Conservation (phyloP, 176 grass and related monocot genomes). For the Elymus sibiricus region DNA sequence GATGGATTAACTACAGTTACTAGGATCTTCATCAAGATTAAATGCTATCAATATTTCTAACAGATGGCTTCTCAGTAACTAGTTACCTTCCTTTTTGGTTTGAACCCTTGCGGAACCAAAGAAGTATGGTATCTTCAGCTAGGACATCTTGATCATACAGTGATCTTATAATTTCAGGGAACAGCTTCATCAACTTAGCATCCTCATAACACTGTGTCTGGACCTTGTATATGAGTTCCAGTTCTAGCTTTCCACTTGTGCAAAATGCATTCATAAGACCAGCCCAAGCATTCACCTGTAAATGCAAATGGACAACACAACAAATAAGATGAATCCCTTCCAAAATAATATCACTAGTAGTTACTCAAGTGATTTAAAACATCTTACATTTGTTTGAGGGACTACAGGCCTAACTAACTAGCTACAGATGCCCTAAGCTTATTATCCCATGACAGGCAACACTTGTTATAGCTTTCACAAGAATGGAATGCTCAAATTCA, state of each 20-base stretch:
- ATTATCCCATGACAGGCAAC: not conserved
- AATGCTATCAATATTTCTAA: not conserved
- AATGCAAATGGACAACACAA: not conserved
- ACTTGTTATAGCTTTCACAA: no score
- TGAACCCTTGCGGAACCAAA: slow-evolving; percentile 91
- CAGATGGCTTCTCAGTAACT: not conserved
- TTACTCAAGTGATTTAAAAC: not conserved
- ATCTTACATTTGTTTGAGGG: no score
- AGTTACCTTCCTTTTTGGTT: slow-evolving; percentile 91
- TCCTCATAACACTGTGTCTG: slow-evolving; percentile 94
- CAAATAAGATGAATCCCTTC: not conserved
- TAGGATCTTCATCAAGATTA: not conserved
- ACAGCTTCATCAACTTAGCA: slow-evolving; percentile 92
- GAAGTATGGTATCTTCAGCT: slow-evolving; percentile 92
- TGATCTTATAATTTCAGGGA: slow-evolving; percentile 93
- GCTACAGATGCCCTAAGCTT: not conserved
- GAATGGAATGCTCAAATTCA: no score
- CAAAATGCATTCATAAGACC: slow-evolving; percentile 88
- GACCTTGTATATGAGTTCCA: slow-evolving; percentile 93
- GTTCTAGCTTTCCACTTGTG: slow-evolving; percentile 75
- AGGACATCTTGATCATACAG: slow-evolving; percentile 93
- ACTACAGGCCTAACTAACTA: not conserved
- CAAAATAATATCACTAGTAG: not conserved
- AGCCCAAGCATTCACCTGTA: slow-evolving; percentile 87
- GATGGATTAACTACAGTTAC: not conserved